Evolutionary conservation across 2,329 filamentous ascomycete species (phyloP).

Genomic region (Botrytis byssoidea): DNA sequence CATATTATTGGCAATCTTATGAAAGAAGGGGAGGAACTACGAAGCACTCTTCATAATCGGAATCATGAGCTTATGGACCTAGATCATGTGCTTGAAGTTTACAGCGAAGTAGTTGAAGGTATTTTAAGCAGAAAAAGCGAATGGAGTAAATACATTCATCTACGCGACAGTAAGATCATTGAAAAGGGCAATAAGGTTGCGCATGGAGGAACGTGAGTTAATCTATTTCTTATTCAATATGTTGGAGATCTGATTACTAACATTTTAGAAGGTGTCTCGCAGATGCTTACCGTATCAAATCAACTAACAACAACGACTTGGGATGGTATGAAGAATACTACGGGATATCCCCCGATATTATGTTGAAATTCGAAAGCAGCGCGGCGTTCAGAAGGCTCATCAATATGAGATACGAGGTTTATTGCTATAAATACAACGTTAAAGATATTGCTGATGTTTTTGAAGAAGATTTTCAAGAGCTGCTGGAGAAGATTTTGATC

Average conservation of each 20-base stretch:
- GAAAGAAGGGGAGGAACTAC: neutral
- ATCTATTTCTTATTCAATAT: neutral
- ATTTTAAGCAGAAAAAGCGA: neutral
- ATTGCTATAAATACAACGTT: neutral
- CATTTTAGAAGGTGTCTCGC: neutral
- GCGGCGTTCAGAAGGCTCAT: neutral
- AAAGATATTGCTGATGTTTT: neutral
- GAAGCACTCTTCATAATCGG: accelerated
- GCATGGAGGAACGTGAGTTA: constrained; percentile 1
- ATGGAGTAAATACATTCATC: neutral
- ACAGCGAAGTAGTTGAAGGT: neutral
- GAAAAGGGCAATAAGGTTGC: neutral
- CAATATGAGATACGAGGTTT: neutral
- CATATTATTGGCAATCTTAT: neutral
- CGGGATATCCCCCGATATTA: neutral
- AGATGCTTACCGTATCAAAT: neutral
- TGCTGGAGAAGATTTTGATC: neutral
- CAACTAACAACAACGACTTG: neutral
- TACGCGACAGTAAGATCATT: neutral
- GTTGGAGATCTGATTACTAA: neutral
- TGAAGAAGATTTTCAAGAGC: neutral
- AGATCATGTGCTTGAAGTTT: neutral
- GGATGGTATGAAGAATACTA: neutral
- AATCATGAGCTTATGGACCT: neutral
- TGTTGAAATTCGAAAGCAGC: neutral